Evolutionary conservation across 768 basidiomycete genomes (phyloP).

Genomic region (Atractiella rhizophila): DNA sequence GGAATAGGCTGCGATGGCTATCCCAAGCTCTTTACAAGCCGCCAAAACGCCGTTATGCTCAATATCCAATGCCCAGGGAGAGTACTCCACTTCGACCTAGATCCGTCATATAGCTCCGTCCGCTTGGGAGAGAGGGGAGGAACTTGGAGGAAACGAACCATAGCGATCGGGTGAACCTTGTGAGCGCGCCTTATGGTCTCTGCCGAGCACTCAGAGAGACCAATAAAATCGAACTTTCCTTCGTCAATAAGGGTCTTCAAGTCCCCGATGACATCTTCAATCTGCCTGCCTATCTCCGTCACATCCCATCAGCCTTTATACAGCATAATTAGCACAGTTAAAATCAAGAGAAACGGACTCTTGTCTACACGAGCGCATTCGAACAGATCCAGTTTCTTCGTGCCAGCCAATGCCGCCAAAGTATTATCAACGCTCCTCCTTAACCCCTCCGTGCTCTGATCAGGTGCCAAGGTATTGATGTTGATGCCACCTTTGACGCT

Average conservation of each 20-base stretch:
- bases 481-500: slow-evolving; percentile 27
- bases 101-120: slow-evolving; percentile 25
- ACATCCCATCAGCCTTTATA: too few relatives aligned
- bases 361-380: slow-evolving; percentile 29
- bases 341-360: too few relatives aligned
- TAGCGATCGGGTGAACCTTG: slow-evolving; percentile 29
- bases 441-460: slow-evolving; percentile 7
- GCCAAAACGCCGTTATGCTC: slow-evolving; percentile 20
- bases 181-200: slow-evolving; percentile 27
- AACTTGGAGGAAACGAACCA: too few relatives aligned
- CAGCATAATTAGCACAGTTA: too few relatives aligned
- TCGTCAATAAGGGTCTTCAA: slow-evolving; percentile 31
- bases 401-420: too few relatives aligned
- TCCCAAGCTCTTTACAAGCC: slow-evolving; percentile 20
- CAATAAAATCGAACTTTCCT: slow-evolving; percentile 36
- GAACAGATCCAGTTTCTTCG: slow-evolving; percentile 37
- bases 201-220: slow-evolving; percentile 28
- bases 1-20: slow-evolving; percentile 24
- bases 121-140: background rate
- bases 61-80: slow-evolving; percentile 7
- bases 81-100: slow-evolving; percentile 17
- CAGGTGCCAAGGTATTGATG: slow-evolving; percentile 5
- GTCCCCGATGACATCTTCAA: slow-evolving; percentile 28
- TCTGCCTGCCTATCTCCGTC: too few relatives aligned
- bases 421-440: too few relatives aligned